Base-by-base conservation (phyloP, 305 asterid species). In the Fraxinus nigra region DNA sequence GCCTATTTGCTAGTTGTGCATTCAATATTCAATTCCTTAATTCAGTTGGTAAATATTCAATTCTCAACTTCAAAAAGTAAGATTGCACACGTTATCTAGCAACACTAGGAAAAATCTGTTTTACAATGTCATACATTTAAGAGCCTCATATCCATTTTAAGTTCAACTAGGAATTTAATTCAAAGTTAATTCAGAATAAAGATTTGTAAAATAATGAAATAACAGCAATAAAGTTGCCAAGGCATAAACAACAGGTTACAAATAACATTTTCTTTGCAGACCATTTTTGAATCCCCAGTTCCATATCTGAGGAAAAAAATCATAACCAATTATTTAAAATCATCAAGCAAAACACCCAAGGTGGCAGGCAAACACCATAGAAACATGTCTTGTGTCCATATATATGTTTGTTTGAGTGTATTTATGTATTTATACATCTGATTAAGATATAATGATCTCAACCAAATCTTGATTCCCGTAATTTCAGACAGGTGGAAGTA, bases 401-500 rank as follows among this genome's bases (percentile, higher is more conserved):
- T 30, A 67, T 28, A 24, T 67, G 74, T 67, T 73, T 63, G 20
- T 37, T 70, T 51, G 54, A 72, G 72, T 76, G 76, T 26, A 16
- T 38, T 75, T 6, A 11, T 56, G 7, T 40, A 74, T 16, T 30
- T 22, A 16, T 72, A 72, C 83, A 79, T 63, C 75, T 72, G 80
- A 70, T 69, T 83, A 46, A 76, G 65, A 82, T 32, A 79, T 54
- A 81, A 67, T 13, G 63, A 35, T 51, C 61, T 38, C 69, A 65
- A 20, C 32, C 70, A 61, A 22, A 67, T 67, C 20, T 28, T 4
- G 73, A 26, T 67, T 67, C 8, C 73, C 75, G 30, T 11, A 11
- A 13, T 72, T 56, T 82, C 37, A 81, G 72, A 79, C 2, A n/a
- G 18, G 69, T 81, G 81, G 70, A 80, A 18, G 63, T 79, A 79